Evolutionary conservation across 768 basidiomycete species (phyloP), one percentile per base, ranked within the genome.

Genomic region (Rhodotorula graminis): DNA sequence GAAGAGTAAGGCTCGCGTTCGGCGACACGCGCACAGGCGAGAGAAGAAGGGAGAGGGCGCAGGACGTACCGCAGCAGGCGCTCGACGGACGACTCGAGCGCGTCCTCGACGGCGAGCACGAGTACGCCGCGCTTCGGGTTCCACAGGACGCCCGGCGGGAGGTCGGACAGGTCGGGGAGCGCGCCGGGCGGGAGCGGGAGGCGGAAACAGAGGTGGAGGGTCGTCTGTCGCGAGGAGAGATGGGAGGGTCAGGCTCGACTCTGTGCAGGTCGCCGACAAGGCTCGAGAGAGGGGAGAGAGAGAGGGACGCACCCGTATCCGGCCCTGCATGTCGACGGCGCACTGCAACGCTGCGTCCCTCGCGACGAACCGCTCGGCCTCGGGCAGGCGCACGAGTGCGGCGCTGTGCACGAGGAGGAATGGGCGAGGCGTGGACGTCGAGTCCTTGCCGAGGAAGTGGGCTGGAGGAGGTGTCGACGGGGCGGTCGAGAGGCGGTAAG

Each of bases 91-190:
- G 14, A 18, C 2, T 47, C 68, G 11, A 69, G 74, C 56, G 63
- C 61, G 70, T 68, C 61, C 57, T 71, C 66, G 60, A 72, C 55
- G 55, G 50, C 58, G 9, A 59, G 44, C n/a, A 63, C 31, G 27
- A 68, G n/a, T 3, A 49, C 56, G 23, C 56, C 62, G 5, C n/a
- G 46, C 33, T n/a, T 23, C 1, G 56, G 61, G 31, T 63, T 58
- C 47, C 42, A 63, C 16, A 58, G 47, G 4, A 69, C 55, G 44
- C 23, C 9, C 1, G 44, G 55, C 6, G 71, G 71, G 0, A 67
- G 62, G 0, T 31, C 29, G 27, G 11, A 9, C 27, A 49, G 47
- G 19, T 61, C n/a, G 9, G 60, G 27, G 6, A 52, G 37, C 6
- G 53, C 23, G 14, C 29, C 29, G 21, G 27, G 29, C 42, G 27